Percentiles rank a stretch among this genome's conserved stretches.
Conservation (phyloP, 805 yeast species). For the Cyberlindnera samutprakarnensis region DNA sequence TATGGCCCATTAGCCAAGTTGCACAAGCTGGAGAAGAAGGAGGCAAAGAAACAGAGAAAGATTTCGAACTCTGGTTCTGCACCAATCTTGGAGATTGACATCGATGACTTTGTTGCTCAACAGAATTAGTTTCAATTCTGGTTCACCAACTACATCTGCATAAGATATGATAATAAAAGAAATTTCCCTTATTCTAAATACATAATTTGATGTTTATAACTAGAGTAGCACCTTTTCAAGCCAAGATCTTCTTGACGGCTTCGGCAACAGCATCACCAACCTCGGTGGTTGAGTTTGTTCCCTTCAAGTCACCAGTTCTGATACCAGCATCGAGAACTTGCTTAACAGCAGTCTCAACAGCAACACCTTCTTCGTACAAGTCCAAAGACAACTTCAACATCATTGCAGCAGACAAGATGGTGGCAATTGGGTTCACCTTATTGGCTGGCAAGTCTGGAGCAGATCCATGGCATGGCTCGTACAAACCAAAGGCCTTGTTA, state of each 20-base stretch:
- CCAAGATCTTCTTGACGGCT: constrained; percentile 53
- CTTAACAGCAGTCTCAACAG: constrained; percentile 82
- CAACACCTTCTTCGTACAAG: constrained; percentile 76
- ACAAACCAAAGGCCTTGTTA: constrained; percentile 88
- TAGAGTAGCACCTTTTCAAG: constrained; percentile 13
- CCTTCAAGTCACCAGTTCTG: constrained; percentile 89
- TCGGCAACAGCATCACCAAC: constrained; percentile 91
- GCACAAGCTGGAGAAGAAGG: constrained; percentile 51
- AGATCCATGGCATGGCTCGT: constrained; percentile 98
- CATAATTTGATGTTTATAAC: not conserved
- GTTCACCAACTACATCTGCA: no score
- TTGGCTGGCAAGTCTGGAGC: constrained; percentile 90
- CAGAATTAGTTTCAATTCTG: no score
- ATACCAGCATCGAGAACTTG: constrained; percentile 74
- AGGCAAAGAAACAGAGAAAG: constrained; percentile 35
- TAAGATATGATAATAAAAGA: no score
- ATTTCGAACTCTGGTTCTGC: constrained; percentile 56
- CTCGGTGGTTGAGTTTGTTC: constrained; percentile 74
- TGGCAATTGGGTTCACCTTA: constrained; percentile 93
- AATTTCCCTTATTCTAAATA: no score
- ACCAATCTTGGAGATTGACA: constrained; percentile 63
- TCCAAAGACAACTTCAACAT: constrained; percentile 90
- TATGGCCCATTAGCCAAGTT: constrained; percentile 68
- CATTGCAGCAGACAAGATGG: constrained; percentile 94
- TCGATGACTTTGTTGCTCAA: constrained; percentile 58